Evolutionary conservation across 495 filamentous ascomycete species (phyloP).

Genomic region (Aspergillus diversus): DNA sequence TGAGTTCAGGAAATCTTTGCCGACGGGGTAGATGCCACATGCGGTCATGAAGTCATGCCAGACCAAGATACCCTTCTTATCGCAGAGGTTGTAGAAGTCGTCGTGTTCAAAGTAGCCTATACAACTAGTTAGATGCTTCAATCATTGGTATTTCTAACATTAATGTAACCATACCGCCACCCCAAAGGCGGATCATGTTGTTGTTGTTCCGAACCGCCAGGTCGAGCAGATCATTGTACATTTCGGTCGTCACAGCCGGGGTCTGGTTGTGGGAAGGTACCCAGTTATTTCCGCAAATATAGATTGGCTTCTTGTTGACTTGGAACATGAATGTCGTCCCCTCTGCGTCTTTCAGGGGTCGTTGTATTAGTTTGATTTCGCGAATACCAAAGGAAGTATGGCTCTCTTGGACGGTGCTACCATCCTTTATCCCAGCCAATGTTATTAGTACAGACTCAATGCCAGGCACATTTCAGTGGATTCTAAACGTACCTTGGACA

Average conservation of each 20-base stretch:
- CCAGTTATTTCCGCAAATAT: conserved; percentile 15
- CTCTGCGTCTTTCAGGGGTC: not conserved
- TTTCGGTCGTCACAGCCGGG: conserved; percentile 1
- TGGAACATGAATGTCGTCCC: conserved; percentile 11
- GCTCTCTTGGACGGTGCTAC: not conserved
- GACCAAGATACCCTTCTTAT: conserved; percentile 6
- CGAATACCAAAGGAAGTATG: not conserved
- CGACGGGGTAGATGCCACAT: conserved; percentile 3
- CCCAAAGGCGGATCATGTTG: conserved; percentile 13
- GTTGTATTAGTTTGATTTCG: conserved; percentile 5
- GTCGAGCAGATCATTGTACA: not conserved
- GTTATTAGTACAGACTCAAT: not conserved
- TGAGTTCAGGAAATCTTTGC: conserved; percentile 1
- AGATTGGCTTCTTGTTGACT: conserved; percentile 12
- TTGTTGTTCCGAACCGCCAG: conserved; percentile 8
- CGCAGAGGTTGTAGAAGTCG: conserved; percentile 7
- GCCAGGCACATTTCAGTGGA: too few species aligned
- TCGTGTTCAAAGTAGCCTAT: conserved; percentile 10
- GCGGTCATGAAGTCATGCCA: conserved; percentile 13
- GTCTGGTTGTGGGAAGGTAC: conserved; percentile 8
- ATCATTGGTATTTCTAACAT: too few species aligned
- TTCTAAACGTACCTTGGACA: not conserved
- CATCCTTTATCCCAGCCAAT: not conserved
- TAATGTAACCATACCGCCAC: too few species aligned
- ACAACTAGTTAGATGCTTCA: not conserved